phyloP scores from a whole-genome alignment of 2,329 filamentous ascomycete species.

The Fusarium sp. region DNA sequence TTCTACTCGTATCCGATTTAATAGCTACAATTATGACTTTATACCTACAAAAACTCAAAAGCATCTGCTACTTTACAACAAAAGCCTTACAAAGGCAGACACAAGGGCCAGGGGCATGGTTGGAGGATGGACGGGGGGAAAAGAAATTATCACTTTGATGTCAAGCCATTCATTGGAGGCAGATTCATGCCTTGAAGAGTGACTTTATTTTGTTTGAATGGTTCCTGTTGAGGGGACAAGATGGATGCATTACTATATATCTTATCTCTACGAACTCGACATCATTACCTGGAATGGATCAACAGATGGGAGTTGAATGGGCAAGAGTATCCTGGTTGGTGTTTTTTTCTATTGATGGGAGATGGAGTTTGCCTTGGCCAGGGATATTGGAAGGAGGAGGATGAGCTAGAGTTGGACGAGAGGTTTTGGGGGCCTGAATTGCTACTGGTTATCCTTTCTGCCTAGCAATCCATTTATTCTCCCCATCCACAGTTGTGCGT shows the following conservation, averaged over 20 bases:
- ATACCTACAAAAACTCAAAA: slow-evolving; percentile 46
- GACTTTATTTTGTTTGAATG: slow-evolving; percentile 28
- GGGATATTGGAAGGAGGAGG: slow-evolving; percentile 11
- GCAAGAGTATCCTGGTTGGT: slow-evolving; percentile 34
- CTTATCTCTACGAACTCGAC: slow-evolving; percentile 27
- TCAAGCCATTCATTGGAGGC: slow-evolving; percentile 11
- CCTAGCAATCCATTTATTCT: slow-evolving; percentile 43
- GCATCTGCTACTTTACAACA: slow-evolving; percentile 36
- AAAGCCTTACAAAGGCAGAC: slow-evolving; percentile 24
- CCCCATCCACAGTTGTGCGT: slow-evolving; percentile 34
- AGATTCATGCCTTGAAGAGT: not conserved
- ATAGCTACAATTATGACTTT: slow-evolving; percentile 47
- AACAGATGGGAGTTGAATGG: slow-evolving; percentile 32
- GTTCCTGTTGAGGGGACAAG: slow-evolving; percentile 12
- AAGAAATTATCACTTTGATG: slow-evolving; percentile 2
- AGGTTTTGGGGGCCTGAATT: slow-evolving; percentile 28
- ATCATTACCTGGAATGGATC: slow-evolving; percentile 39
- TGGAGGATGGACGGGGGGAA: not conserved
- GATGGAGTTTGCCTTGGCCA: slow-evolving; percentile 28
- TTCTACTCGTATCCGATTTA: slow-evolving; percentile 48
- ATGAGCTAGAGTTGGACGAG: slow-evolving; percentile 10
- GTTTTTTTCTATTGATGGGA: slow-evolving; percentile 34
- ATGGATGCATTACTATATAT: slow-evolving; percentile 32
- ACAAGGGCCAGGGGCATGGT: slow-evolving; percentile 2
- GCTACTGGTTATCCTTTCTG: slow-evolving; percentile 32